Conservation (phyloP, 2,329 filamentous ascomycete species). For the Claviceps maximensis region DNA sequence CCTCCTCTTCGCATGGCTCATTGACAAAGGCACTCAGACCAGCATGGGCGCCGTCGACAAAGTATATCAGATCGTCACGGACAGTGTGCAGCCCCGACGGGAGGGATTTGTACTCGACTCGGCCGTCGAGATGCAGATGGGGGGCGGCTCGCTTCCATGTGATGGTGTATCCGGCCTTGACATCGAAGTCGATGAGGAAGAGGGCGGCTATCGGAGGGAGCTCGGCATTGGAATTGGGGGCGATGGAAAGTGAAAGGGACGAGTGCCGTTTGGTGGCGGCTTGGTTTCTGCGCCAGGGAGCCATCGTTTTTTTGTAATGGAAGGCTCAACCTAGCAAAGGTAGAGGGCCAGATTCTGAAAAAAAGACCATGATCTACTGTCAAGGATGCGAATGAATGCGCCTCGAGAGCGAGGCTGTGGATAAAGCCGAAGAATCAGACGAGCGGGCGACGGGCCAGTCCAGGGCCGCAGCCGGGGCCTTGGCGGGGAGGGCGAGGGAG, state of each 20-base stretch:
- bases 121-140: slow-evolving; percentile 64
- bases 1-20: slow-evolving; percentile 59
- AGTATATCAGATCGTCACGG: slow-evolving; percentile 81
- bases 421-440: neutral
- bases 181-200: slow-evolving; percentile 84
- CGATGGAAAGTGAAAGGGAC: slow-evolving; percentile 19
- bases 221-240: slow-evolving; percentile 19
- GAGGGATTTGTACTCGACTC: slow-evolving; percentile 91
- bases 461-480: neutral
- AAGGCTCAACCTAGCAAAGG: neutral
- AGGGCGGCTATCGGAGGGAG: slow-evolving; percentile 50
- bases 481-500: neutral
- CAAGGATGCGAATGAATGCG: neutral
- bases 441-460: neutral
- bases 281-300: slow-evolving; percentile 24
- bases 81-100: slow-evolving; percentile 89
- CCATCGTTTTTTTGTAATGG: slow-evolving; percentile 23
- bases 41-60: slow-evolving; percentile 64
- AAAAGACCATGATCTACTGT: neutral
- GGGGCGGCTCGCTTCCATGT: slow-evolving; percentile 68
- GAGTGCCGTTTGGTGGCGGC: slow-evolving; percentile 22
- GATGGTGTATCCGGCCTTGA: slow-evolving; percentile 83
- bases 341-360: slow-evolving; percentile 8
- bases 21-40: slow-evolving; percentile 90
- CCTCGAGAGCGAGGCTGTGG: neutral